These are phyloP conservation scores for Eimeria necatrix DNA, from an alignment of 169 alveolate species.

Conservation along the genomic window DNA sequence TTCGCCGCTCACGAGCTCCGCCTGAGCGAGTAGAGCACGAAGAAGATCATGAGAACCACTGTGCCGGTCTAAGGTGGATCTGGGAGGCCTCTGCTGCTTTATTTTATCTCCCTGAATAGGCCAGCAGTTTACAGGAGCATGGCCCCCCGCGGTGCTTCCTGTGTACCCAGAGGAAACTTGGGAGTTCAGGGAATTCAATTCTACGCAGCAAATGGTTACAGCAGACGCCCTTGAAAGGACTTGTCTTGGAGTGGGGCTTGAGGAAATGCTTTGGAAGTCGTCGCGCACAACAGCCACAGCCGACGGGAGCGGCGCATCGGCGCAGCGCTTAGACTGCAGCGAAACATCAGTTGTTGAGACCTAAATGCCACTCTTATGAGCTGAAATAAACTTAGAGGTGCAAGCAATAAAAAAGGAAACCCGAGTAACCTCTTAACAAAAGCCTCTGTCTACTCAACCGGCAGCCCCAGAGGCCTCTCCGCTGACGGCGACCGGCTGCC, in stretches of 20 bases:
- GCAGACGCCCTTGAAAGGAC: neutral
- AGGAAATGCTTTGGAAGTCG: conserved; percentile 30
- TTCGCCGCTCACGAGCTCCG: too few species aligned
- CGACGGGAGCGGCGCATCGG: conserved; percentile 45
- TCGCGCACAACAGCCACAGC: conserved; percentile 40
- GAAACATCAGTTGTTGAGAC: neutral
- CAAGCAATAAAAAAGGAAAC: neutral
- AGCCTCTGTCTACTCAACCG: neutral
- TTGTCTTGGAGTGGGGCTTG: conserved; percentile 12
- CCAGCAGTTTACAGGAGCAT: too few species aligned
- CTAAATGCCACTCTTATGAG: neutral
- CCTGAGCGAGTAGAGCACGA: too few species aligned
- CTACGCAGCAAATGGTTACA: neutral
- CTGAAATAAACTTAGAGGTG: neutral
- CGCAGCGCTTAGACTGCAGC: neutral
- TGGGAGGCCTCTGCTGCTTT: too few species aligned
- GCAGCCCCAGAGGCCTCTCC: conserved; percentile 60
- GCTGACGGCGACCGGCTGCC: conserved; percentile 65
- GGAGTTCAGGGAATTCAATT: too few species aligned
- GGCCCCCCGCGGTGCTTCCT: too few species aligned
- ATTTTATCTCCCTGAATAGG: too few species aligned
- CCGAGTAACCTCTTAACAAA: neutral
- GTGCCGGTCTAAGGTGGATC: too few species aligned
- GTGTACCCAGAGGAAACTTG: too few species aligned
- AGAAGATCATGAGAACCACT: too few species aligned